These are phyloP conservation scores for Elongisporangium prolatum DNA, from an alignment of 352 stramenopile genomes.

Conservation along the genomic window DNA sequence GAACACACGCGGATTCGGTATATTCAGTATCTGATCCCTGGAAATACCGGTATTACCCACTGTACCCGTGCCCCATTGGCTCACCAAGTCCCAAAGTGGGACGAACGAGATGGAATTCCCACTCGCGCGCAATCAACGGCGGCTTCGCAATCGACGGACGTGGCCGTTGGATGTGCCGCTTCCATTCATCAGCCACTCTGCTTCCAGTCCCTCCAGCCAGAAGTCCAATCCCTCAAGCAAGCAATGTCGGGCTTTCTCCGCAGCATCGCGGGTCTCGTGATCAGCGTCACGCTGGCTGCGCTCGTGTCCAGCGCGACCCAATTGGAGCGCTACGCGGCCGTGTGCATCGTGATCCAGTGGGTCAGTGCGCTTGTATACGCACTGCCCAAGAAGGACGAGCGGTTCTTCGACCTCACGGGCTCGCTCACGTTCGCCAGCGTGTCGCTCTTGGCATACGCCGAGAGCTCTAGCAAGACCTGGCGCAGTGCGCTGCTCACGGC, in stretches of 20 bases:
- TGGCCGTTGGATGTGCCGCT: not conserved
- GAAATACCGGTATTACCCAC: not conserved
- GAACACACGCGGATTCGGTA: not conserved
- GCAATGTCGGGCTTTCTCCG: conserved; percentile 31
- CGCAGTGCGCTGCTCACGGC: conserved; percentile 48
- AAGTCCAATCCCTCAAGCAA: too few relatives aligned
- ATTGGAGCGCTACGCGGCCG: conserved; percentile 36
- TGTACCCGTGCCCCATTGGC: not conserved
- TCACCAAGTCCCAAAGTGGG: not conserved
- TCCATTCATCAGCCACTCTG: not conserved
- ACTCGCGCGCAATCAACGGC: not conserved
- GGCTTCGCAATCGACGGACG: not conserved
- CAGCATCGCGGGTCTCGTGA: conserved; percentile 29
- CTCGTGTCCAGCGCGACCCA: conserved; percentile 30
- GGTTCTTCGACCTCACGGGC: conserved; percentile 74
- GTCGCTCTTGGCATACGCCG: conserved; percentile 28
- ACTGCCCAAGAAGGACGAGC: conserved; percentile 61
- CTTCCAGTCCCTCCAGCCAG: not conserved
- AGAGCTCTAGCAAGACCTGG: conserved; percentile 24
- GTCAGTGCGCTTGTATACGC: conserved; percentile 47
- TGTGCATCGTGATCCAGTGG: conserved; percentile 59
- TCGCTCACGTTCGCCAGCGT: conserved; percentile 57
- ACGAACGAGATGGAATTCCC: not conserved
- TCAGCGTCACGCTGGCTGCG: conserved; percentile 31
- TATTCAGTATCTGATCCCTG: not conserved